Conservation (phyloP, 495 filamentous ascomycete genomes). For the Penicillium dipodomyicola region DNA sequence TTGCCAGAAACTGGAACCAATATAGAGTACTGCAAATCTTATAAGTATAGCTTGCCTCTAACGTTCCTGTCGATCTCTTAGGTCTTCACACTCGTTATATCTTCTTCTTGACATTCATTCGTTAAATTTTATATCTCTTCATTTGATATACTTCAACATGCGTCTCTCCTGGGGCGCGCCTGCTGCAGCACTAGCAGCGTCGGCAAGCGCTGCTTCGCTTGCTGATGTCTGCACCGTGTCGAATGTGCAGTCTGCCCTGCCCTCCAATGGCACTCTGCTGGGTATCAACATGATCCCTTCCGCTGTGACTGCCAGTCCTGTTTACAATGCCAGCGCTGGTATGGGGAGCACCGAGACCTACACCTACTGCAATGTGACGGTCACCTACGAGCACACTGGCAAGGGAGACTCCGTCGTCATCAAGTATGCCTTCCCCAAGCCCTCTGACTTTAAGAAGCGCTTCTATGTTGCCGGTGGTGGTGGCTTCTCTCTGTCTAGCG, state of each 20-base stretch:
- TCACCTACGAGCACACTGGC: constrained; percentile 38
- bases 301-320: constrained; percentile 25
- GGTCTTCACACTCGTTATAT: neutral
- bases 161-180: constrained; percentile 25
- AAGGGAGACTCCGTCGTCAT: constrained; percentile 31
- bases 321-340: constrained; percentile 26
- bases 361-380: constrained; percentile 39
- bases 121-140: neutral
- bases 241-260: constrained; percentile 31
- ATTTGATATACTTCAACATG: constrained; percentile 18
- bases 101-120: neutral
- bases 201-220: constrained; percentile 31
- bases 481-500: constrained; percentile 28
- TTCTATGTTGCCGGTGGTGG: constrained; percentile 41
- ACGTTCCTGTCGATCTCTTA: neutral
- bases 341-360: constrained; percentile 22
- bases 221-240: constrained; percentile 36
- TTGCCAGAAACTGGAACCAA: neutral
- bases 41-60: neutral
- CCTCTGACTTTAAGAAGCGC: constrained; percentile 36
- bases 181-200: constrained; percentile 26
- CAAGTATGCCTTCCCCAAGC: constrained; percentile 35
- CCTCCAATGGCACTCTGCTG: constrained; percentile 35
- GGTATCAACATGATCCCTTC: constrained; percentile 34
- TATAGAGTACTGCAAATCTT: neutral